Percentiles rank a stretch among this genome's conserved stretches.
Conservation (phyloP, 2,329 filamentous ascomycete genomes). For the Cordyceps pruinosa region DNA sequence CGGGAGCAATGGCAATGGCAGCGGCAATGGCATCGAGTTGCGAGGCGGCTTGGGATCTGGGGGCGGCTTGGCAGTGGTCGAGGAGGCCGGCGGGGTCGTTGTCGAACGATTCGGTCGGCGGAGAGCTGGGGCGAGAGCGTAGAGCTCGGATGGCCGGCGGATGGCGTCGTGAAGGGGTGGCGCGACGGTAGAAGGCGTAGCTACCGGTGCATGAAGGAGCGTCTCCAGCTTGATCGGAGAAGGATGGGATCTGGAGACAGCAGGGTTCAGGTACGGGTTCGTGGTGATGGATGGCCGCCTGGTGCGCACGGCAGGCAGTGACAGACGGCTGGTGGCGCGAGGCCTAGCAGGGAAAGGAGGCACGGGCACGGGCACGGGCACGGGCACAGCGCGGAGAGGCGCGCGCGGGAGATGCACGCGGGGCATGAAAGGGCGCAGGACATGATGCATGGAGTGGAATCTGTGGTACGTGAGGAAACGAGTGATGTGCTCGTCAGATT, state of each 20-base stretch:
- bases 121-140: neutral
- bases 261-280: neutral
- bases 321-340: neutral
- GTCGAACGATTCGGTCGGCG: neutral
- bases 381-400: neutral
- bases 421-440: neutral
- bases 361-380: neutral
- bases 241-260: neutral
- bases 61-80: neutral
- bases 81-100: neutral
- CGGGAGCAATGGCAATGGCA: neutral
- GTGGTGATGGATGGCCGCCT: neutral
- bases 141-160: neutral
- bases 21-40: neutral
- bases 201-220: neutral
- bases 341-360: constrained; percentile 5
- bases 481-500: neutral
- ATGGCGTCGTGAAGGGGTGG: neutral
- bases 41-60: neutral
- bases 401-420: constrained; percentile 4
- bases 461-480: neutral
- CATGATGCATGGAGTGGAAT: neutral
- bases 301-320: neutral
- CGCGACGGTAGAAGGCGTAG: neutral
- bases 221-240: neutral